These are phyloP conservation scores for Starmerella kuoi DNA, from an alignment of 805 yeast genomes.

Conservation along the genomic window DNA sequence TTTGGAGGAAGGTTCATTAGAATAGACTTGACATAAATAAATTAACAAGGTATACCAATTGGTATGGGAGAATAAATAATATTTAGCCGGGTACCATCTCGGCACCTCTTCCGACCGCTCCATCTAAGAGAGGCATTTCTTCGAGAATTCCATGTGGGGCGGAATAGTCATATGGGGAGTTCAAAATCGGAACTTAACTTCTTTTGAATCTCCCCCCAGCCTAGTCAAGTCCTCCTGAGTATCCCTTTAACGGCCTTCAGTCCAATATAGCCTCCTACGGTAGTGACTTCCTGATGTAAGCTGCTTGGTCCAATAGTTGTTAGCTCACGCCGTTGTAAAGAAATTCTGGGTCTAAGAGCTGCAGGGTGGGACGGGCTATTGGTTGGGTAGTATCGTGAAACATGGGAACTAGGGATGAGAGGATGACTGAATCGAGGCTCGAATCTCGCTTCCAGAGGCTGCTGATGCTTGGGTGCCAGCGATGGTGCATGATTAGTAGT, in stretches of 20 bases:
- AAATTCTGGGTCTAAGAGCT: background rate
- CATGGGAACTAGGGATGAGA: slow-evolving; percentile 16
- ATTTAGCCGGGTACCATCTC: too few species aligned
- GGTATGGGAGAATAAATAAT: too few species aligned
- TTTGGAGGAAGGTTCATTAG: too few species aligned
- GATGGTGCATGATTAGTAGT: too few species aligned
- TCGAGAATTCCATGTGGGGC: too few species aligned
- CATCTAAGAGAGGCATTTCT: too few species aligned
- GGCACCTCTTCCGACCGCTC: too few species aligned
- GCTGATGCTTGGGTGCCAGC: too few species aligned
- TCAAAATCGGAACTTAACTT: background rate
- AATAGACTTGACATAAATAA: too few species aligned
- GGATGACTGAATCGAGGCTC: slow-evolving; percentile 20
- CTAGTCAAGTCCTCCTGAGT: slow-evolving; percentile 16
- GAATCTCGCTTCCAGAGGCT: slow-evolving; percentile 1
- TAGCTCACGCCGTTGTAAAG: slow-evolving; percentile 16
- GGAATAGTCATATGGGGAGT: slow-evolving; percentile 7
- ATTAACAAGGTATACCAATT: too few species aligned
- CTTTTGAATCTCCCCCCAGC: background rate
- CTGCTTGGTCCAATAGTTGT: slow-evolving; percentile 17
- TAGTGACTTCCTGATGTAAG: slow-evolving; percentile 19
- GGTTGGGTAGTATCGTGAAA: slow-evolving; percentile 3
- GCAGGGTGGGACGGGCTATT: background rate
- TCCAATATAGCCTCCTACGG: slow-evolving; percentile 23
- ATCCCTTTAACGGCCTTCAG: slow-evolving; percentile 19